A percentile compares a stretch with the other conserved stretches of the same genome.
Evolutionary conservation across 169 alveolate species (phyloP).

Genomic region (Plasmodium vinckei): DNA sequence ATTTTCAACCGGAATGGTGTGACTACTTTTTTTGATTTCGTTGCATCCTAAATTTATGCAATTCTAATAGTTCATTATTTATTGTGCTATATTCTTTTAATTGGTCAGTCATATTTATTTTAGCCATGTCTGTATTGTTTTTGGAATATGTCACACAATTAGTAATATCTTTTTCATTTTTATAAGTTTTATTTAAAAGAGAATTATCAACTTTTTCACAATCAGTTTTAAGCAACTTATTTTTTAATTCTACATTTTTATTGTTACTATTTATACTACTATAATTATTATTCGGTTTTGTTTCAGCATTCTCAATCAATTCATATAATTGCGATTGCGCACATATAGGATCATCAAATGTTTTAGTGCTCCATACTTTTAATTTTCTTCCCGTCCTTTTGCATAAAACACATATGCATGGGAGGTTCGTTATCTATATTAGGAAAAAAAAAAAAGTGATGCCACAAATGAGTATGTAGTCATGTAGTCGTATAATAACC

Average conservation of each 20-base stretch:
- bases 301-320: slow-evolving; percentile 35
- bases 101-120: too few species aligned
- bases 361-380: slow-evolving; percentile 75
- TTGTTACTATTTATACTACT: slow-evolving; percentile 1
- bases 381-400: slow-evolving; percentile 58
- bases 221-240: too few species aligned
- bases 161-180: background rate
- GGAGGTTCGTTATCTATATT: slow-evolving; percentile 34
- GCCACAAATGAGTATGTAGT: background rate
- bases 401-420: slow-evolving; percentile 59
- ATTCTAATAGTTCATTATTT: slow-evolving; percentile 55
- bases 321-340: slow-evolving; percentile 71
- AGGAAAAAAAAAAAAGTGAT: background rate
- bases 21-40: slow-evolving; percentile 32
- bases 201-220: too few species aligned
- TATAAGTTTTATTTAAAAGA: too few species aligned
- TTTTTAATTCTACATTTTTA: background rate
- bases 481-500: background rate
- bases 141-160: too few species aligned
- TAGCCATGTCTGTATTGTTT: too few species aligned
- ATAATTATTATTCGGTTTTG: background rate
- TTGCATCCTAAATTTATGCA: slow-evolving; percentile 54
- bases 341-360: slow-evolving; percentile 64
- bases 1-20: background rate
- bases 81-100: slow-evolving; percentile 33